Conservation (phyloP, 805 yeast genomes). For the Yueomyces sinensis region DNA sequence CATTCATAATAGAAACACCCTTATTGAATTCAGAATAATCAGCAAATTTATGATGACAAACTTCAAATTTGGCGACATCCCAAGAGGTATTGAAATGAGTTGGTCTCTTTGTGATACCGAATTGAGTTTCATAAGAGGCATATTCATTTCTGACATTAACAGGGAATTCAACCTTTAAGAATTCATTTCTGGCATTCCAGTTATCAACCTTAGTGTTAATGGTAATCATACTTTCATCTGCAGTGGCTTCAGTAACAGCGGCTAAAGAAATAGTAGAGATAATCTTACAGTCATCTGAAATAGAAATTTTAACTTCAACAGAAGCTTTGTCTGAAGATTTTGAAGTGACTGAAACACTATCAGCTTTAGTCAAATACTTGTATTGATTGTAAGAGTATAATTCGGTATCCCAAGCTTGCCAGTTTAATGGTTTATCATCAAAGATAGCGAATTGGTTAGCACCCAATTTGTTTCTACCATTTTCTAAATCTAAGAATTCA, state of each 20-base stretch:
- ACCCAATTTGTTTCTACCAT: constrained; percentile 42
- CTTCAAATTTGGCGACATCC: constrained; percentile 96
- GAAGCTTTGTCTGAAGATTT: constrained; percentile 45
- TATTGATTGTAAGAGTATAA: constrained; percentile 69
- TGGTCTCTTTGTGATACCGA: constrained; percentile 82
- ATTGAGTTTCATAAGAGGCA: constrained; percentile 89
- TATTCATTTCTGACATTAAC: constrained; percentile 63
- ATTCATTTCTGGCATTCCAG: constrained; percentile 83
- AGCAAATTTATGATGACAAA: constrained; percentile 86
- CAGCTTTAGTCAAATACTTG: constrained; percentile 29
- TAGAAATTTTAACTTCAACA: constrained; percentile 44
- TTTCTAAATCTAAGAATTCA: constrained; percentile 51
- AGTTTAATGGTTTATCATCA: constrained; percentile 81
- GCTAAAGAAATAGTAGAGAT: constrained; percentile 58
- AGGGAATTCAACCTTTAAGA: constrained; percentile 90
- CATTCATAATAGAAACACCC: constrained; percentile 77
- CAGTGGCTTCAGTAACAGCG: constrained; percentile 27
- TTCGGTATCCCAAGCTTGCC: constrained; percentile 98
- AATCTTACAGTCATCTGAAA: constrained; percentile 45
- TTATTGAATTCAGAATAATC: constrained; percentile 78
- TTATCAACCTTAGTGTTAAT: constrained; percentile 46
- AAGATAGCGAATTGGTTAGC: constrained; percentile 75
- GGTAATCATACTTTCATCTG: constrained; percentile 30
- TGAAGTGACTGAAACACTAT: constrained; percentile 24
- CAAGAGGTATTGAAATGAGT: constrained; percentile 91